These are phyloP conservation scores for Sugiyamaella pinicola DNA, from an alignment of 1,139 yeast genomes.

Conservation along the genomic window DNA sequence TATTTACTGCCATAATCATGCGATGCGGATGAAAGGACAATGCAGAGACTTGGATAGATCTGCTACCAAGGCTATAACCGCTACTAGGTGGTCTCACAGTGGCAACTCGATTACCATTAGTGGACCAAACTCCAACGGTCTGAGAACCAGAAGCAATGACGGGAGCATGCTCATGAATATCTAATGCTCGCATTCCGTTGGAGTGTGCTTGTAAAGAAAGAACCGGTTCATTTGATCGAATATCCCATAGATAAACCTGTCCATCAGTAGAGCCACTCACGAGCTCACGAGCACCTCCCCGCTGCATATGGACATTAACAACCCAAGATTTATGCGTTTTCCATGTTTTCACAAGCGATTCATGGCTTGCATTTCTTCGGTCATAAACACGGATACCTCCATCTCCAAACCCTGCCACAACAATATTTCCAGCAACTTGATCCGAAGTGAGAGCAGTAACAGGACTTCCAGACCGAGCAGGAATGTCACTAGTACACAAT, in stretches of 20 bases:
- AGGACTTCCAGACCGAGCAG: slow-evolving; percentile 88
- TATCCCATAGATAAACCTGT: slow-evolving; percentile 85
- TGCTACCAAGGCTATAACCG: slow-evolving; percentile 46
- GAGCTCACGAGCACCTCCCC: slow-evolving; percentile 93
- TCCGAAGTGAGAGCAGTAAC: slow-evolving; percentile 90
- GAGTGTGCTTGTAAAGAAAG: slow-evolving; percentile 62
- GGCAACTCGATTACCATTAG: slow-evolving; percentile 73
- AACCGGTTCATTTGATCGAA: slow-evolving; percentile 72
- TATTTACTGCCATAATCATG: slow-evolving; percentile 87
- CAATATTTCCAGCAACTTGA: slow-evolving; percentile 91
- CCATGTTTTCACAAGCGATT: slow-evolving; percentile 87
- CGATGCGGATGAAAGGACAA: slow-evolving; percentile 90
- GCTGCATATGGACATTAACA: slow-evolving; percentile 86
- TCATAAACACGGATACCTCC: slow-evolving; percentile 91
- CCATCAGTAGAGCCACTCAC: slow-evolving; percentile 84
- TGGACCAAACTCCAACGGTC: slow-evolving; percentile 82
- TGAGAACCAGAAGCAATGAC: slow-evolving; percentile 84
- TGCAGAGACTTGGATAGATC: slow-evolving; percentile 58
- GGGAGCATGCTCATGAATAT: slow-evolving; percentile 96
- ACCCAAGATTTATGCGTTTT: slow-evolving; percentile 58
- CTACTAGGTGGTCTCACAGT: slow-evolving; percentile 58
- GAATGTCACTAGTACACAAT: slow-evolving; percentile 79
- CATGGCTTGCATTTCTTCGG: slow-evolving; percentile 79
- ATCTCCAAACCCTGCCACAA: slow-evolving; percentile 92
- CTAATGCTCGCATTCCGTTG: slow-evolving; percentile 68